Conservation (phyloP, 169 alveolate genomes). For the Eimeria falciformis region DNA sequence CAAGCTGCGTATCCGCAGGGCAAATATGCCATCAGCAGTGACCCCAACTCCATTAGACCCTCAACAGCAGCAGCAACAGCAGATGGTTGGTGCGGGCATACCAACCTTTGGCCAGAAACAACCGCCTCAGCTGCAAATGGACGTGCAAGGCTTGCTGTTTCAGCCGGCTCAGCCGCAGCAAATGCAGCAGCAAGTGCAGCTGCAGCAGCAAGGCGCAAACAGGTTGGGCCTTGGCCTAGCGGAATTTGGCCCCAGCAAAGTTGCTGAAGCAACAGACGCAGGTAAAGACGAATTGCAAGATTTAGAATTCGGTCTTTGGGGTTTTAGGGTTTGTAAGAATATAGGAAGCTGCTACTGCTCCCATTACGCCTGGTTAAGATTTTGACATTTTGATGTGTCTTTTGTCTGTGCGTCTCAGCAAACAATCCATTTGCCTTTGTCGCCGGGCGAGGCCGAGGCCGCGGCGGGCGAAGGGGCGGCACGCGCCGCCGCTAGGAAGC, state of each 20-base stretch:
- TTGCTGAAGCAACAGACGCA: conserved; percentile 18
- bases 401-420: conserved; percentile 4
- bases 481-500: conserved; percentile 36
- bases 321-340: too few relatives aligned
- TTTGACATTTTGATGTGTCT: neutral
- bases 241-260: conserved; percentile 54
- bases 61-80: conserved; percentile 28
- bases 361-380: too few relatives aligned
- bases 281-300: conserved; percentile 12
- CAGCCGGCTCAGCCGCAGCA: conserved; percentile 28
- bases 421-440: conserved; percentile 57
- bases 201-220: conserved; percentile 28
- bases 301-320: neutral
- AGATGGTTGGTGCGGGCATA: neutral
- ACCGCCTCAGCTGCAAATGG: conserved; percentile 53
- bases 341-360: too few relatives aligned
- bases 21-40: conserved; percentile 34
- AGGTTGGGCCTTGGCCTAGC: conserved; percentile 44
- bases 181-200: conserved; percentile 18
- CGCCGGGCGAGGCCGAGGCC: conserved; percentile 63
- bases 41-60: neutral
- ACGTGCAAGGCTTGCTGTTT: conserved; percentile 39
- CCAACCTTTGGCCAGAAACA: neutral
- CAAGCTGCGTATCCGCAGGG: conserved; percentile 54
- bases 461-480: conserved; percentile 66